phyloP scores from a whole-genome alignment of 805 yeast genomes.

The Metschnikowia corniflorae region DNA sequence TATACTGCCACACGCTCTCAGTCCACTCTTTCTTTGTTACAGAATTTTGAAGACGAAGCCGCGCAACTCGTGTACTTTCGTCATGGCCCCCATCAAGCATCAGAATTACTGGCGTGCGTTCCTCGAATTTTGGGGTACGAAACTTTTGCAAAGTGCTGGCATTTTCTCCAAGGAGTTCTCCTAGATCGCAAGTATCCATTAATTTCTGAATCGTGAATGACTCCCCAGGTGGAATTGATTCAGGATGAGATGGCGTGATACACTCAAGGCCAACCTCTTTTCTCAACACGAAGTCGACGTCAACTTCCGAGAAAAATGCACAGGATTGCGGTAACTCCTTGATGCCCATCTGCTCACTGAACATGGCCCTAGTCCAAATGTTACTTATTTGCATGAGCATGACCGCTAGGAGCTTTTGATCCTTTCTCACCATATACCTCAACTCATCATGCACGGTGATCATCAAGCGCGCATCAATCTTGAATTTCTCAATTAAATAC shows the following conservation, averaged over 20 bases:
- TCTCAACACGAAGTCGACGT: slow-evolving; percentile 80
- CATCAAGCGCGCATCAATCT: slow-evolving; percentile 70
- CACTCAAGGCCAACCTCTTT: slow-evolving; percentile 93
- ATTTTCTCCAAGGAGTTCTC: slow-evolving; percentile 10
- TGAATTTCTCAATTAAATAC: slow-evolving; percentile 61
- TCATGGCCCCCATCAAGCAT: slow-evolving; percentile 17
- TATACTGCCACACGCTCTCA: slow-evolving; percentile 4
- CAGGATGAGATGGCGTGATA: slow-evolving; percentile 81
- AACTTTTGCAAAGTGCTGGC: slow-evolving; percentile 11
- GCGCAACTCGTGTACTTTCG: slow-evolving; percentile 19
- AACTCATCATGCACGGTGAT: slow-evolving; percentile 96
- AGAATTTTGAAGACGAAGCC: slow-evolving; percentile 29
- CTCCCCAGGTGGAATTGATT: slow-evolving; percentile 69
- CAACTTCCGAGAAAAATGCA: slow-evolving; percentile 94
- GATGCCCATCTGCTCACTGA: slow-evolving; percentile 88
- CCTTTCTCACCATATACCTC: slow-evolving; percentile 69
- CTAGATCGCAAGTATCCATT: slow-evolving; percentile 31
- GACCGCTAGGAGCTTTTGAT: slow-evolving; percentile 74
- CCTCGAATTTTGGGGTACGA: slow-evolving; percentile 8
- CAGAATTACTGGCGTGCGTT: slow-evolving; percentile 17
- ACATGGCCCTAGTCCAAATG: slow-evolving; percentile 94
- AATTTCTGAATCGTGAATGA: slow-evolving; percentile 58
- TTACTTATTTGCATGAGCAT: slow-evolving; percentile 84
- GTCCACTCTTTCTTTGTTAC: slow-evolving; percentile 25
- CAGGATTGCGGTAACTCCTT: slow-evolving; percentile 88